A percentile compares a stretch with the other conserved stretches of the same genome.
These are phyloP conservation scores for Beverwykella pulmonaria DNA, from an alignment of 495 filamentous ascomycete species.

Conservation along the genomic window DNA sequence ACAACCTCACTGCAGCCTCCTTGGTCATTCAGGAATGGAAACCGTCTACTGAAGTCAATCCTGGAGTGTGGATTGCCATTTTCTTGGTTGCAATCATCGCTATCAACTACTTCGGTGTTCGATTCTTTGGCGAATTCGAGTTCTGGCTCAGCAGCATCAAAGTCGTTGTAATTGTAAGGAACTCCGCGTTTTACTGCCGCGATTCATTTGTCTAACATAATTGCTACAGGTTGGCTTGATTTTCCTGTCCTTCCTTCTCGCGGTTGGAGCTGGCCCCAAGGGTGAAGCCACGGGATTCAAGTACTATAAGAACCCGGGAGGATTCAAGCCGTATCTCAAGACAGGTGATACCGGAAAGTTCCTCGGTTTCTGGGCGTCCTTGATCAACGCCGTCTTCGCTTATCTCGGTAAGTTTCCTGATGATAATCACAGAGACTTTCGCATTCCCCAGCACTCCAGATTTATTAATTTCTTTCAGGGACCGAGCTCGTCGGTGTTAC, in stretches of 20 bases:
- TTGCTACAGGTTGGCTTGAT: conserved; percentile 37
- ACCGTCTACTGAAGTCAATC: conserved; percentile 61
- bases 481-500: conserved; percentile 80
- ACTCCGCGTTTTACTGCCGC: background rate
- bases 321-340: conserved; percentile 40
- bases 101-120: conserved; percentile 61
- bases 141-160: conserved; percentile 69
- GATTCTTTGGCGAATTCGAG: conserved; percentile 78
- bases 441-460: background rate
- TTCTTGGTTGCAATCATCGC: conserved; percentile 56
- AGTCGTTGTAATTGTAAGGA: conserved; percentile 38
- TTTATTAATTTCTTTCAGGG: conserved; percentile 46
- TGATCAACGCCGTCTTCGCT: conserved; percentile 39
- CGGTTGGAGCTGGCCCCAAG: conserved; percentile 74
- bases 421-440: background rate
- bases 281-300: conserved; percentile 62
- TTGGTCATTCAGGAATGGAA: conserved; percentile 74
- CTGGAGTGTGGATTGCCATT: conserved; percentile 60
- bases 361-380: conserved; percentile 37
- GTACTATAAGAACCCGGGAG: conserved; percentile 39
- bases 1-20: conserved; percentile 74
- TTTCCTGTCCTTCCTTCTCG: conserved; percentile 67
- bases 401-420: conserved; percentile 29
- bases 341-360: conserved; percentile 31
- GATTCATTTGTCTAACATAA: background rate